Percentiles rank a stretch among this genome's conserved stretches.
Evolutionary conservation across 2,329 filamentous ascomycete genomes (phyloP).

Genomic region (Magnaporthales sp.): DNA sequence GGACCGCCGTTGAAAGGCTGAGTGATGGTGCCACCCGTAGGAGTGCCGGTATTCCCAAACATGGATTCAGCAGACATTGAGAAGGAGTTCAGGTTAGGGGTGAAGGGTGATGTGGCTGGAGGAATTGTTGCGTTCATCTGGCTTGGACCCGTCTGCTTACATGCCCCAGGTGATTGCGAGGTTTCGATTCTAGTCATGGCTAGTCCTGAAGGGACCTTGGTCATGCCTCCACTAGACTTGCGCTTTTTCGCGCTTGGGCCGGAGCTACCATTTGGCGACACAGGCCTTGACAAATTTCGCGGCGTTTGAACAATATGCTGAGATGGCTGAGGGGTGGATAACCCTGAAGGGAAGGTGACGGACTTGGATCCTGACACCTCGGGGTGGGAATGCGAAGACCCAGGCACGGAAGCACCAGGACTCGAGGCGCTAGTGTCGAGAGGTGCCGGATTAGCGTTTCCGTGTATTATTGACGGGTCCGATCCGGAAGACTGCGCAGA

Average conservation of each 20-base stretch:
- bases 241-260: constrained; percentile 71
- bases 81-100: constrained; percentile 36
- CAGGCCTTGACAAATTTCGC: constrained; percentile 60
- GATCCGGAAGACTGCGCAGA: constrained; percentile 4
- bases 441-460: constrained; percentile 4
- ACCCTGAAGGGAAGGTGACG: constrained; percentile 16
- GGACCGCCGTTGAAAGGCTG: constrained; percentile 45
- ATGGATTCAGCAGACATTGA: constrained; percentile 28
- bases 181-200: constrained; percentile 78
- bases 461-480: constrained; percentile 1
- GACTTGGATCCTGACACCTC: constrained; percentile 19
- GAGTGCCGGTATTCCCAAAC: constrained; percentile 30
- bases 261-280: constrained; percentile 56
- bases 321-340: background rate
- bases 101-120: constrained; percentile 43
- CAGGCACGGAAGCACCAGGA: constrained; percentile 18
- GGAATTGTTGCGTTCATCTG: constrained; percentile 19
- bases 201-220: constrained; percentile 63
- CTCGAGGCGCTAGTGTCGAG: constrained; percentile 24
- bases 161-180: constrained; percentile 30
- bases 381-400: background rate
- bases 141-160: constrained; percentile 18
- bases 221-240: constrained; percentile 58
- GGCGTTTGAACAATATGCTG: constrained; percentile 25
- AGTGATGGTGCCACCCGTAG: constrained; percentile 22